Conservation (phyloP, 345 rosid species). For the Bruguiera parviflora region DNA sequence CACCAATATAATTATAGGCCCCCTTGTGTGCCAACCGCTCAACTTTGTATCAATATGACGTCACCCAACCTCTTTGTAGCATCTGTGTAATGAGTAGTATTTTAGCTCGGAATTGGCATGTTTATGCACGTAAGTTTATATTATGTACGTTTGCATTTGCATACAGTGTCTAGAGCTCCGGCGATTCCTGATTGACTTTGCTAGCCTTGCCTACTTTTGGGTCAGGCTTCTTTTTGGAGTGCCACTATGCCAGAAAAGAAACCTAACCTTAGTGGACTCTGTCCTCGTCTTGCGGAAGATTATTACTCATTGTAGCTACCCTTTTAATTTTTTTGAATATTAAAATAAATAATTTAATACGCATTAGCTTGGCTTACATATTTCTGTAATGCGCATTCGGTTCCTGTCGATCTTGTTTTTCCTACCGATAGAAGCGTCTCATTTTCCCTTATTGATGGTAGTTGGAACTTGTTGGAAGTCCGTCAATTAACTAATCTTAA, state of each 20-base stretch:
- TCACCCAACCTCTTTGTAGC: neutral
- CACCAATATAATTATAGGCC: constrained; percentile 4
- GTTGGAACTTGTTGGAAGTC: too few species aligned
- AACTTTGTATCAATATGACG: constrained; percentile 5
- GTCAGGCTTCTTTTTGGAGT: constrained; percentile 11
- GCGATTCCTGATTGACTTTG: constrained; percentile 24
- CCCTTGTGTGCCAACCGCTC: neutral
- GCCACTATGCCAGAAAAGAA: constrained; percentile 14
- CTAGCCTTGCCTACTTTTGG: neutral
- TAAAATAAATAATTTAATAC: neutral
- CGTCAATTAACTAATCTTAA: too few species aligned
- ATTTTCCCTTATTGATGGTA: too few species aligned
- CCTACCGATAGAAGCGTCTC: too few species aligned
- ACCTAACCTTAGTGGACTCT: constrained; percentile 28
- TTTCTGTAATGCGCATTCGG: too few species aligned
- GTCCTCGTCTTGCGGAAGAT: constrained; percentile 15
- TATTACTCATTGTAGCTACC: neutral
- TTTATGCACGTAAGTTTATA: neutral
- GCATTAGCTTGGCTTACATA: neutral
- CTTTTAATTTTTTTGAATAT: neutral
- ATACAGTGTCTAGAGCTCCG: constrained; percentile 20
- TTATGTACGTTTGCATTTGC: neutral
- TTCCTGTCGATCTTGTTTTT: too few species aligned
- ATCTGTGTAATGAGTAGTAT: neutral
- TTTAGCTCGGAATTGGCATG: neutral